Evolutionary conservation across 192 early-diverging fungal genomes (phyloP).

Genomic region (Backusella morwellensis): DNA sequence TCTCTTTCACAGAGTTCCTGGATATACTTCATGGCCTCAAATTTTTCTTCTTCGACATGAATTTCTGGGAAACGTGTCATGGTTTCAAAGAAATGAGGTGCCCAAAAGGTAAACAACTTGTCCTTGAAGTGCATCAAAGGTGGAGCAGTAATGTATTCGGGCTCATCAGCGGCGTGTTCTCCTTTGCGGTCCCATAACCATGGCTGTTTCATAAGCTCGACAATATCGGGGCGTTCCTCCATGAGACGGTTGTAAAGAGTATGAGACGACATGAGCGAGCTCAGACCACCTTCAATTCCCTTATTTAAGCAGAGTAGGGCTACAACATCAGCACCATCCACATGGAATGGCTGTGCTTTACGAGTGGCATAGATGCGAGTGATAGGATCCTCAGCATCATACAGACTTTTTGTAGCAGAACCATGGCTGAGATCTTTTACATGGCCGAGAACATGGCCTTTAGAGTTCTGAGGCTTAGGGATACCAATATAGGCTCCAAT

Average conservation of each 20-base stretch:
- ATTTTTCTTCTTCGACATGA: conserved; percentile 17
- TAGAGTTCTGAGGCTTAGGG: conserved; percentile 31
- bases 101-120: conserved; percentile 36
- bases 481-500: conserved; percentile 38
- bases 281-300: conserved; percentile 30
- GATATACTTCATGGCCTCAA: conserved; percentile 38
- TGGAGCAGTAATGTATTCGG: conserved; percentile 14
- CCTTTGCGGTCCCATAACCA: conserved; percentile 42
- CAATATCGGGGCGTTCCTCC: conserved; percentile 29
- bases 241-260: conserved; percentile 36
- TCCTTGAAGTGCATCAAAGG: conserved; percentile 25
- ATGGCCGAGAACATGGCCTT: conserved; percentile 36
- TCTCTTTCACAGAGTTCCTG: conserved; percentile 30
- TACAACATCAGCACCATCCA: conserved; percentile 37
- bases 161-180: conserved; percentile 23
- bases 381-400: conserved; percentile 27
- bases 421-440: conserved; percentile 33
- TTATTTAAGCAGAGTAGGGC: conserved; percentile 29
- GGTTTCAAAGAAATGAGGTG: conserved; percentile 38
- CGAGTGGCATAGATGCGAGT: conserved; percentile 39
- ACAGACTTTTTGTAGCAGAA: conserved; percentile 25
- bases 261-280: conserved; percentile 37
- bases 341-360: conserved; percentile 42
- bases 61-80: conserved; percentile 26
- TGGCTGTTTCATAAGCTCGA: conserved; percentile 21